These are phyloP conservation scores for Ramalina intermedia DNA, from an alignment of 495 filamentous ascomycete genomes.

Conservation along the genomic window DNA sequence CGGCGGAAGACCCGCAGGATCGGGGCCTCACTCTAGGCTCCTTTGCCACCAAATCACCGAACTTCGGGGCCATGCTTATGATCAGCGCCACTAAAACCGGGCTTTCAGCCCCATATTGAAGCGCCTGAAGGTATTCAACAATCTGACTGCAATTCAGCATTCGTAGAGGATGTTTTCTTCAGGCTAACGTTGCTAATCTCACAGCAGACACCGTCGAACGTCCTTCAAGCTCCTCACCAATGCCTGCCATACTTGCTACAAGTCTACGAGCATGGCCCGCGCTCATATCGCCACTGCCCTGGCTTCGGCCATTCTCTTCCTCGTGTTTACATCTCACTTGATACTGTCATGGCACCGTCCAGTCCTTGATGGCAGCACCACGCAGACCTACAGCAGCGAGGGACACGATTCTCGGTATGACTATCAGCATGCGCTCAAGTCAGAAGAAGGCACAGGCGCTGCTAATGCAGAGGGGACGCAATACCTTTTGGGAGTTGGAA, in stretches of 20 bases:
- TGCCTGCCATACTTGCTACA: background rate
- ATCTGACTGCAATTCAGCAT: too few relatives aligned
- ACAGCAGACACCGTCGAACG: too few relatives aligned
- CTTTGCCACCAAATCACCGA: too few relatives aligned
- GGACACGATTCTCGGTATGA: background rate
- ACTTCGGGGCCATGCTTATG: too few relatives aligned
- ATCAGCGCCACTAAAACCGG: too few relatives aligned
- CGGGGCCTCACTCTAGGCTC: too few relatives aligned
- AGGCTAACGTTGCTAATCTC: too few relatives aligned
- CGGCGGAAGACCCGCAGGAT: too few relatives aligned
- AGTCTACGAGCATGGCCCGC: slow-evolving; percentile 13
- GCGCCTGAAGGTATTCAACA: too few relatives aligned
- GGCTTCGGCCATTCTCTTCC: slow-evolving; percentile 8
- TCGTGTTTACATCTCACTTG: slow-evolving; percentile 20
- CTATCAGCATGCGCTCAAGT: slow-evolving; percentile 6
- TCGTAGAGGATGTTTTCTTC: too few relatives aligned
- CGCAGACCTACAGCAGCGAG: background rate
- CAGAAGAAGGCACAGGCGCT: background rate
- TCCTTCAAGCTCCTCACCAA: background rate
- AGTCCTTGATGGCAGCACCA: slow-evolving; percentile 10
- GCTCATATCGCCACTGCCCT: slow-evolving; percentile 13
- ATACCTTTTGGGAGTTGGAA: slow-evolving; percentile 82
- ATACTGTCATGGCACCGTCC: slow-evolving; percentile 16
- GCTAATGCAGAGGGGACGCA: slow-evolving; percentile 27
- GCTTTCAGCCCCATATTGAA: too few relatives aligned